Evolutionary conservation across 1,284 basidiomycete species (phyloP).

Genomic region (Cryptococcus neoformans): DNA sequence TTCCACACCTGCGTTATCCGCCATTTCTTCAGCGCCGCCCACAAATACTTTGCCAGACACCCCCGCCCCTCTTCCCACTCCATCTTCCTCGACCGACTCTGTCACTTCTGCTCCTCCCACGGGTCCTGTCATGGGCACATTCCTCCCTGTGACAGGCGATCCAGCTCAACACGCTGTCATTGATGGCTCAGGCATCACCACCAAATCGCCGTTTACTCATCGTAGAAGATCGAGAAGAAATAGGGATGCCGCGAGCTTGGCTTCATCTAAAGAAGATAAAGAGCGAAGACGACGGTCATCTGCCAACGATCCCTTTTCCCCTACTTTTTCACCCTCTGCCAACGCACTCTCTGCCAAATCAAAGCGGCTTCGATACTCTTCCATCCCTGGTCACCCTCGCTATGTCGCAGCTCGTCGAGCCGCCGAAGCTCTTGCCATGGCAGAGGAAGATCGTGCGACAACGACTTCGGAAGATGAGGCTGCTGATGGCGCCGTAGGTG

Average conservation of each 20-base stretch:
- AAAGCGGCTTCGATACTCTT: conserved; percentile 42
- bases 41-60: background rate
- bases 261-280: conserved; percentile 17
- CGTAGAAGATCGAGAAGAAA: conserved; percentile 23
- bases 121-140: conserved; percentile 38
- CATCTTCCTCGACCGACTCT: conserved; percentile 4
- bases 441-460: conserved; percentile 29
- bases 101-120: conserved; percentile 3
- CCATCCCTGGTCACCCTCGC: conserved; percentile 46
- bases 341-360: conserved; percentile 5
- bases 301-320: conserved; percentile 28
- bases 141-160: conserved; percentile 33
- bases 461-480: conserved; percentile 27
- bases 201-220: conserved; percentile 47
- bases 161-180: conserved; percentile 44
- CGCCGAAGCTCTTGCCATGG: conserved; percentile 16
- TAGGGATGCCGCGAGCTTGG: conserved; percentile 23
- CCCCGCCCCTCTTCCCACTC: conserved; percentile 5
- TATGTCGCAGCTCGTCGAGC: conserved; percentile 36
- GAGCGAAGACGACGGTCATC: conserved; percentile 27
- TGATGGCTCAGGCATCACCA: conserved; percentile 38
- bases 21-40: conserved; percentile 4
- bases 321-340: background rate
- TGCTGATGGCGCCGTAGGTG: background rate
- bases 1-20: conserved; percentile 24